Conservation (phyloP, 192 early-diverging fungal species). For the Haplosporangium gracile region DNA sequence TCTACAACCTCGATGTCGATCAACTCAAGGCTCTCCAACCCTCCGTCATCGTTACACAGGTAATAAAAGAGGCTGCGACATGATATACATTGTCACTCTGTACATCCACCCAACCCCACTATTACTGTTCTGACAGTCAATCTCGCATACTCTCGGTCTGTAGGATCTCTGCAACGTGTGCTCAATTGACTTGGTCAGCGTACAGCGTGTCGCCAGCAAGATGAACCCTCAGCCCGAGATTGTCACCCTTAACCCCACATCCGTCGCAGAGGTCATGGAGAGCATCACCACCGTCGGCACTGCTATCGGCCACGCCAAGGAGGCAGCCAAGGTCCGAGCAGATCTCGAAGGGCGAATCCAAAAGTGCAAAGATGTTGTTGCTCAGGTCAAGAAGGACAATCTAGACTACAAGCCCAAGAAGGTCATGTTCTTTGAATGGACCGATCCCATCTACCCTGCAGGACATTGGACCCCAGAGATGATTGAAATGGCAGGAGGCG, state of each 20-base stretch:
- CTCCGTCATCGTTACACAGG: conserved; percentile 65
- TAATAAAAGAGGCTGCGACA: neutral
- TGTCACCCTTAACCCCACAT: conserved; percentile 57
- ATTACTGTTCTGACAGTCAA: neutral
- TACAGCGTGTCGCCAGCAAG: conserved; percentile 61
- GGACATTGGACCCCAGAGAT: conserved; percentile 70
- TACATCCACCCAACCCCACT: neutral
- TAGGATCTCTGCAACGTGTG: conserved; percentile 68
- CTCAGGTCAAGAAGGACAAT: conserved; percentile 7
- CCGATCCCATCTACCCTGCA: conserved; percentile 63
- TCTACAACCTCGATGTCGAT: conserved; percentile 62
- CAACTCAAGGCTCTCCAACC: conserved; percentile 58
- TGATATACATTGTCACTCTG: too few species aligned
- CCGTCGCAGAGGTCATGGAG: conserved; percentile 60
- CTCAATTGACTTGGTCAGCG: conserved; percentile 65
- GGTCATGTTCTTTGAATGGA: conserved; percentile 67
- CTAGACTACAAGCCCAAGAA: conserved; percentile 42
- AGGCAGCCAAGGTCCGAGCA: conserved; percentile 42
- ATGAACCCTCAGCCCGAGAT: conserved; percentile 59
- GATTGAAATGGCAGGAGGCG: conserved; percentile 61
- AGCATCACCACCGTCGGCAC: conserved; percentile 59
- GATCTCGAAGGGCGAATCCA: conserved; percentile 54
- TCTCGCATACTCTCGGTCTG: neutral
- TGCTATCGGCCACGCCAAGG: conserved; percentile 45
- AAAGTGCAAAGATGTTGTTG: conserved; percentile 36